phyloP scores from a whole-genome alignment of 2,329 filamentous ascomycete genomes.

The Aspergillus neoniger region DNA sequence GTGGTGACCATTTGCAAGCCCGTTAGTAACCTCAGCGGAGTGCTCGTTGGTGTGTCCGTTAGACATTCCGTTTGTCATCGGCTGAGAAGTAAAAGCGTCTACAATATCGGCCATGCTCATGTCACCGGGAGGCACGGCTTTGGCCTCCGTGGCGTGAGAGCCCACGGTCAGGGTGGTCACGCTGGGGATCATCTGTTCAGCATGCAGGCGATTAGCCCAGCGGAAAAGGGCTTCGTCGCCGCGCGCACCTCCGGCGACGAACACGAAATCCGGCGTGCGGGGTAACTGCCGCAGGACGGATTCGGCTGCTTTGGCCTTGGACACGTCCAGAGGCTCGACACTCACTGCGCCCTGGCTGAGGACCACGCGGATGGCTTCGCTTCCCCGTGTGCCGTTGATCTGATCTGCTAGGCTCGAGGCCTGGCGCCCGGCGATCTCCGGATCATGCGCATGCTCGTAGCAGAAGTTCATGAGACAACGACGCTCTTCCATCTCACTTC shows the following conservation, averaged over 20 bases:
- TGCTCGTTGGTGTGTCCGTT: constrained; percentile 7
- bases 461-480: constrained; percentile 86
- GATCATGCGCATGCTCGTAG: constrained; percentile 76
- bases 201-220: constrained; percentile 80
- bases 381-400: constrained; percentile 87
- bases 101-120: constrained; percentile 68
- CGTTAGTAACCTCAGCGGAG: neutral
- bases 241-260: constrained; percentile 83
- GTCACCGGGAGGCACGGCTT: constrained; percentile 77
- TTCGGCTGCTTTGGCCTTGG: constrained; percentile 77
- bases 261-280: constrained; percentile 73
- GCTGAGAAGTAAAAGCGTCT: constrained; percentile 17
- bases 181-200: constrained; percentile 59
- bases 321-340: constrained; percentile 82
- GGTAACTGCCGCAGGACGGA: constrained; percentile 67
- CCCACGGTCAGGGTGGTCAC: constrained; percentile 84
- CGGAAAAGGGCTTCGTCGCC: constrained; percentile 89
- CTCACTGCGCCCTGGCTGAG: constrained; percentile 77
- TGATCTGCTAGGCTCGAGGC: constrained; percentile 88
- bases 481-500: constrained; percentile 79
- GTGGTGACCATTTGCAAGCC: neutral
- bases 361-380: constrained; percentile 78
- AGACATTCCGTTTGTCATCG: neutral
- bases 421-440: constrained; percentile 72
- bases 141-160: constrained; percentile 80